Conservation (phyloP, 1,284 basidiomycete genomes). For the Fomitopsis palustris region DNA sequence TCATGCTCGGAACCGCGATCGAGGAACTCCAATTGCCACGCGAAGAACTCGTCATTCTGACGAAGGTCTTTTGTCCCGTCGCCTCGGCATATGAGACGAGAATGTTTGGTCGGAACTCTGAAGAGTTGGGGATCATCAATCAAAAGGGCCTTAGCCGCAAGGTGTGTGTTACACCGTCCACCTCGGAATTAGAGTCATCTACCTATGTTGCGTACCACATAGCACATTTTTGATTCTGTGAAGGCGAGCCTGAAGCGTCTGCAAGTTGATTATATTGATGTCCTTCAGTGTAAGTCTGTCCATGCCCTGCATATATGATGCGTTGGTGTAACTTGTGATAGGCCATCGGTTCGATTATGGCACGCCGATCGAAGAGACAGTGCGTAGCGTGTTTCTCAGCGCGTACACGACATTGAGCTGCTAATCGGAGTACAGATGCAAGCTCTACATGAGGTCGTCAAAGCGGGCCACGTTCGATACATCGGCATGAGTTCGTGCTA, state of each 20-base stretch:
- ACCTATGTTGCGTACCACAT: not conserved
- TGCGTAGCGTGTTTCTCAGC: not conserved
- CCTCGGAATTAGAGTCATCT: not conserved
- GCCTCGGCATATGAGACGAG: not conserved
- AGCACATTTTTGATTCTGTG: conserved; percentile 43
- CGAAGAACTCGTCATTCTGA: conserved; percentile 53
- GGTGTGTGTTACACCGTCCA: conserved; percentile 8
- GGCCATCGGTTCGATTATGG: conserved; percentile 27
- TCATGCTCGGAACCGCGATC: conserved; percentile 58
- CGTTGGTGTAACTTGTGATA: not conserved
- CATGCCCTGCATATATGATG: not conserved
- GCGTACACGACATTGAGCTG: not conserved
- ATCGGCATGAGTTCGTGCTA: conserved; percentile 55
- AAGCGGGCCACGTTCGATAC: conserved; percentile 63
- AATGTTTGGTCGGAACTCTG: not conserved
- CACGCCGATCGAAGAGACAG: conserved; percentile 29
- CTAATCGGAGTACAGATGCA: conserved; percentile 48
- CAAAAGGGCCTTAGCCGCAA: conserved; percentile 25
- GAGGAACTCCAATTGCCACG: conserved; percentile 51
- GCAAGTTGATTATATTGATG: conserved; percentile 34
- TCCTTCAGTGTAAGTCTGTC: conserved; percentile 30
- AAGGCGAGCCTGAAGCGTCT: conserved; percentile 37
- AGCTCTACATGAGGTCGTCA: conserved; percentile 65
- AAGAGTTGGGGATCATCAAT: conserved; percentile 21
- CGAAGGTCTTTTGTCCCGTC: conserved; percentile 36